Percentiles rank a stretch among this genome's conserved stretches.
Evolutionary conservation across 176 grass and related monocot genomes (phyloP).

Genomic region (Chrysopogon serrulatus): DNA sequence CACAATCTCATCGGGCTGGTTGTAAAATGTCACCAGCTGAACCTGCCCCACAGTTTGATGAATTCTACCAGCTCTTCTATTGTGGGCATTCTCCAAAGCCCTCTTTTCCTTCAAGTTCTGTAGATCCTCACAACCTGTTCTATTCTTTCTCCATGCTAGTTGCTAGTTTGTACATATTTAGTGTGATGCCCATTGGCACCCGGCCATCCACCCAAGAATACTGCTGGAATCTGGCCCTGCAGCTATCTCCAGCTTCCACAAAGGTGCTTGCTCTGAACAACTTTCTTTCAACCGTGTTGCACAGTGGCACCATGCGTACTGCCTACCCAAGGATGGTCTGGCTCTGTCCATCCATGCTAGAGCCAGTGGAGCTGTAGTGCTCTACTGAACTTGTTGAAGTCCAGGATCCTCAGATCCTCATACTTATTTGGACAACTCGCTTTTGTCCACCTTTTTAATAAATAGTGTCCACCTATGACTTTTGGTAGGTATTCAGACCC

Average conservation of each 20-base stretch:
- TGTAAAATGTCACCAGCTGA: not conserved
- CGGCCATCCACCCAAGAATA: not conserved
- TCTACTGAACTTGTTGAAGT: not conserved
- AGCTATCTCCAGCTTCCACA: not conserved
- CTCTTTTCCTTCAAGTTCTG: not conserved
- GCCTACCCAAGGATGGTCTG: not conserved
- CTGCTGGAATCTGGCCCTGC: not conserved
- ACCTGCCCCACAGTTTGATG: not conserved
- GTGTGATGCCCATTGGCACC: not conserved
- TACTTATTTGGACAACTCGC: not conserved
- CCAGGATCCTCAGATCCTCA: not conserved
- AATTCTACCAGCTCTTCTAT: no score
- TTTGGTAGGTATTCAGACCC: not conserved
- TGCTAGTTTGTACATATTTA: not conserved
- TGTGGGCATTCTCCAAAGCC: not conserved
- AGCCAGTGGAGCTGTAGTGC: not conserved
- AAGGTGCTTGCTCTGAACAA: not conserved
- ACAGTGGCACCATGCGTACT: not conserved
- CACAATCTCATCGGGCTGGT: not conserved
- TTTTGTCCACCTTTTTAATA: not conserved
- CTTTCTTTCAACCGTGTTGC: not conserved
- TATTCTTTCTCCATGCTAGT: not conserved
- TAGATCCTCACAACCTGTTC: not conserved
- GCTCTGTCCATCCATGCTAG: not conserved
- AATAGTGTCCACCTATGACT: no score